phyloP scores from a whole-genome alignment of 345 rosid genomes.

The Euphorbia peplus region DNA sequence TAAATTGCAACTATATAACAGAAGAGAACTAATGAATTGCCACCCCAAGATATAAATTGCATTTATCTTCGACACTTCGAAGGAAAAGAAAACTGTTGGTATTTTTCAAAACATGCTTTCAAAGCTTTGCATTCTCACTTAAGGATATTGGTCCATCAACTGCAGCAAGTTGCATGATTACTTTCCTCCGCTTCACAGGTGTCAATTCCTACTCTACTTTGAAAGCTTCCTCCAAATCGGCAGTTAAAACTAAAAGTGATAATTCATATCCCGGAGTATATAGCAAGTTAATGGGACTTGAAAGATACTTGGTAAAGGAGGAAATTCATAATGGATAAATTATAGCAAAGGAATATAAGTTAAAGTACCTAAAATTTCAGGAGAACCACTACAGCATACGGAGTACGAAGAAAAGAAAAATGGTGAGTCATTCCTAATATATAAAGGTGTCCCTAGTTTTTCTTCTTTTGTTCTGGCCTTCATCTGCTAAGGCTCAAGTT shows the following conservation, averaged over 20 bases:
- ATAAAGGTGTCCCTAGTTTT: not conserved
- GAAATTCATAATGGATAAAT: not conserved
- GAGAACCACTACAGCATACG: not conserved
- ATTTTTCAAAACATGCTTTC: not conserved
- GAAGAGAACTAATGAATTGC: not conserved
- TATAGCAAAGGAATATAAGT: not conserved
- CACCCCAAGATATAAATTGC: conserved; percentile 3
- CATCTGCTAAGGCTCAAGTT: too few species aligned
- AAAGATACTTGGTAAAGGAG: not conserved
- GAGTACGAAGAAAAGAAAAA: not conserved
- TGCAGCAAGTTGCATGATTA: not conserved
- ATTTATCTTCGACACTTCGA: not conserved
- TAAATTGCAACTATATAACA: not conserved
- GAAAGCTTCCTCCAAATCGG: not conserved
- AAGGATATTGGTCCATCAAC: not conserved
- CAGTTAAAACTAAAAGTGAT: not conserved
- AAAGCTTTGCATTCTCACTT: not conserved
- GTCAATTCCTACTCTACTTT: not conserved
- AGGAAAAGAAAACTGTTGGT: not conserved
- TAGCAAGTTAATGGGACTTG: not conserved
- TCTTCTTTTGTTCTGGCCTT: too few species aligned
- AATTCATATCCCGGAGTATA: not conserved
- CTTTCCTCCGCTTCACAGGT: not conserved
- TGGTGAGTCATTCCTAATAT: not conserved
- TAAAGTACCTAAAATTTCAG: not conserved